phyloP scores from a whole-genome alignment of 768 basidiomycete species.

The Trametes elegans region DNA sequence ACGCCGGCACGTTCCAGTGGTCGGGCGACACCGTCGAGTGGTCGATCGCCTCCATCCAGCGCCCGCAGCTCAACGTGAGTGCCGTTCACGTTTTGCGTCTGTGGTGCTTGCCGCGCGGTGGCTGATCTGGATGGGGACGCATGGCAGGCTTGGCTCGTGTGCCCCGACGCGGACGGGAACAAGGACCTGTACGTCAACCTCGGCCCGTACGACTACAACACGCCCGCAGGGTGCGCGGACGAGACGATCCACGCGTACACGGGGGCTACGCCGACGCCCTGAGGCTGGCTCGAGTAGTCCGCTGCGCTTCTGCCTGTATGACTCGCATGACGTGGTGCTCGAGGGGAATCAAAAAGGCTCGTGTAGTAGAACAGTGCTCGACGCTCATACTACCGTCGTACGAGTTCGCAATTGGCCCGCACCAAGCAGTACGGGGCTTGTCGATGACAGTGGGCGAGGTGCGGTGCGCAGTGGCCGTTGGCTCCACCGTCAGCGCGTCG shows the following conservation, averaged over 20 bases:
- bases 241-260: constrained; percentile 62
- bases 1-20: constrained; percentile 45
- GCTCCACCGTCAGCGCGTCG: too few relatives aligned
- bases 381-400: too few relatives aligned
- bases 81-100: not conserved
- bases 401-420: too few relatives aligned
- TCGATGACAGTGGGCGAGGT: too few relatives aligned
- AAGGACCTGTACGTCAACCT: constrained; percentile 51
- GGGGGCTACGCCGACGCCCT: constrained; percentile 44
- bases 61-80: constrained; percentile 53
- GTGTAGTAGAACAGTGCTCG: too few relatives aligned
- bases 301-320: too few relatives aligned
- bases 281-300: not conserved
- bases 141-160: constrained; percentile 52
- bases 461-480: too few relatives aligned
- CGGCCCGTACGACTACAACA: constrained; percentile 51
- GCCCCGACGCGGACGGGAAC: constrained; percentile 46
- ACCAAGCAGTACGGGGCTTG: too few relatives aligned
- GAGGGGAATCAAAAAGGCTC: too few relatives aligned
- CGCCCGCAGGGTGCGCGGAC: constrained; percentile 58
- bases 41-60: constrained; percentile 46
- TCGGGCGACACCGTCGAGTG: constrained; percentile 60
- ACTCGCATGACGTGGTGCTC: too few relatives aligned
- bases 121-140: not conserved
- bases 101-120: constrained; percentile 12